phyloP scores from a whole-genome alignment of 1,284 basidiomycete genomes.

The Fomitiporia mediterranea region DNA sequence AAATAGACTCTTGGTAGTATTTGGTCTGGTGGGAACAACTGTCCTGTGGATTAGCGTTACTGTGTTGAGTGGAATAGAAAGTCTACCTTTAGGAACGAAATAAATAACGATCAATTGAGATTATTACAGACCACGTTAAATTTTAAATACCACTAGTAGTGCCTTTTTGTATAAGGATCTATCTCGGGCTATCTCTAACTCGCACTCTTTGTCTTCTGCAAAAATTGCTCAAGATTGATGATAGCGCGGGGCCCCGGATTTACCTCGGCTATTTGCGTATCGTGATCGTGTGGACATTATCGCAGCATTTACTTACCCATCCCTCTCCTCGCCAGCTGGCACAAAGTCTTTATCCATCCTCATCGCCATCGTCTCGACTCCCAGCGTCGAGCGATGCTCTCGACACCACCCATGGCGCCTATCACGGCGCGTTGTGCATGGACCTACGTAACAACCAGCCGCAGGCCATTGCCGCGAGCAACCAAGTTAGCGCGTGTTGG shows the following conservation, averaged over 20 bases:
- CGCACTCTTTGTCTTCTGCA: too few relatives aligned
- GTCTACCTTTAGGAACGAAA: too few relatives aligned
- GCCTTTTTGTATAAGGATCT: too few relatives aligned
- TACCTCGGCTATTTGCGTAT: not conserved
- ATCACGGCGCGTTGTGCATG: not conserved
- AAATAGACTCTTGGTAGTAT: too few relatives aligned
- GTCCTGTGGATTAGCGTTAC: too few relatives aligned
- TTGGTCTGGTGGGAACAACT: too few relatives aligned
- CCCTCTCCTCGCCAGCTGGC: not conserved
- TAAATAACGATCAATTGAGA: too few relatives aligned
- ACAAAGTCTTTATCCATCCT: not conserved
- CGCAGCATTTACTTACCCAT: not conserved
- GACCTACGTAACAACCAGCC: not conserved
- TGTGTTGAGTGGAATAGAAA: too few relatives aligned
- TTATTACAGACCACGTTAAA: too few relatives aligned
- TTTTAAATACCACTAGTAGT: too few relatives aligned
- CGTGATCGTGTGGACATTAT: not conserved
- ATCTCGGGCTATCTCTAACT: too few relatives aligned
- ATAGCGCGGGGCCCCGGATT: not conserved
- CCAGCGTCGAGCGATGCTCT: not conserved
- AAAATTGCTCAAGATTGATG: too few relatives aligned
- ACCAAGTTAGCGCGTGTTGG: not conserved
- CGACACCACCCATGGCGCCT: not conserved
- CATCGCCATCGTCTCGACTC: not conserved
- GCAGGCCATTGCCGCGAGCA: not conserved